Evolutionary conservation across 2,329 filamentous ascomycete genomes (phyloP).

Genomic region (Colletotrichum cordylinicola): DNA sequence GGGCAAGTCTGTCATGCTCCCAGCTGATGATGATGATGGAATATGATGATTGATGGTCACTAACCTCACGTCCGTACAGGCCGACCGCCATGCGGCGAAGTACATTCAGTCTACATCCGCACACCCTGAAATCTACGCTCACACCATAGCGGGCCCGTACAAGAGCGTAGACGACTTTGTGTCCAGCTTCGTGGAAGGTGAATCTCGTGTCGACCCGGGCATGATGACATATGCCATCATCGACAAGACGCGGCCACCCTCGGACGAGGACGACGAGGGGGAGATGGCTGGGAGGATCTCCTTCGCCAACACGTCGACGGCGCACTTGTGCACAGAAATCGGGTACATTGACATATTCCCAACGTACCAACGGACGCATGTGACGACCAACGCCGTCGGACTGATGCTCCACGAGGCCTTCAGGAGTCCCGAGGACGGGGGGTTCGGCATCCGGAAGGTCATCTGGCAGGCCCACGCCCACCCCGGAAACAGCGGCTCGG

Average conservation of each 20-base stretch:
- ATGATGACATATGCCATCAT: conserved; percentile 29
- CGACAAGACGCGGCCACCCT: conserved; percentile 30
- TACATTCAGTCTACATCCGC: background rate
- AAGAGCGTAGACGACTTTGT: conserved; percentile 17
- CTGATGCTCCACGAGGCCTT: conserved; percentile 36
- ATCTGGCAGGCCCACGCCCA: conserved; percentile 36
- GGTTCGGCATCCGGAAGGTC: conserved; percentile 32
- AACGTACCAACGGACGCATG: conserved; percentile 37
- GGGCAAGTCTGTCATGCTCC: background rate
- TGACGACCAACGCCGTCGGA: conserved; percentile 37
- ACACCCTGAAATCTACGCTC: conserved; percentile 25
- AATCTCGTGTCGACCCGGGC: conserved; percentile 10
- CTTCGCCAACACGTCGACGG: conserved; percentile 27
- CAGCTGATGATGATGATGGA: background rate
- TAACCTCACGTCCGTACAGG: background rate
- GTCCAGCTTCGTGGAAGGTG: conserved; percentile 12
- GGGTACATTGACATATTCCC: conserved; percentile 41
- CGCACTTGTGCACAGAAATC: conserved; percentile 29
- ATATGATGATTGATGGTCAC: too few relatives aligned
- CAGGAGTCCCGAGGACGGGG: conserved; percentile 16
- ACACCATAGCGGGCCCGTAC: conserved; percentile 26
- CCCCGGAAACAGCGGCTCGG: conserved; percentile 28
- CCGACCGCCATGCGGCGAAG: conserved; percentile 22
- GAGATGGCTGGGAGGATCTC: conserved; percentile 32
- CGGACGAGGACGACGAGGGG: conserved; percentile 30